Conservation (phyloP, 805 yeast species). For the Aciculoconidium aculeatum region DNA sequence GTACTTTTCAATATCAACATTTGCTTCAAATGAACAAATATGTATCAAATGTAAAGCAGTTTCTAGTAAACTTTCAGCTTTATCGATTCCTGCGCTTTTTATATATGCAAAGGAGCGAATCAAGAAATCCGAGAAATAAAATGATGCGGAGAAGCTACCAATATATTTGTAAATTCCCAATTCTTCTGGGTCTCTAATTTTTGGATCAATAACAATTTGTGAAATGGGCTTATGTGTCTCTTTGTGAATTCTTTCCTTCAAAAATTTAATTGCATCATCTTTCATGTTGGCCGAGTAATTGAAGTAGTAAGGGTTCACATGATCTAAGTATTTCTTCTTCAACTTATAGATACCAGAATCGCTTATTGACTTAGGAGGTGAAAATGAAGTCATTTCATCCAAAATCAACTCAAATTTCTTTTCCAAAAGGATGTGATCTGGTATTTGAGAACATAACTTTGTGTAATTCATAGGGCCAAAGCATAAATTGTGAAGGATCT, state of each 20-base stretch:
- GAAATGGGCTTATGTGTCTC: conserved; percentile 30
- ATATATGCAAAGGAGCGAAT: conserved; percentile 43
- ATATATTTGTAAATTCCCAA: conserved; percentile 38
- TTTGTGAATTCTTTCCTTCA: conserved; percentile 47
- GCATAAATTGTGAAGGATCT: conserved; percentile 79
- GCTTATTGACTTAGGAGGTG: conserved; percentile 27
- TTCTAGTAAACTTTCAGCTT: conserved; percentile 52
- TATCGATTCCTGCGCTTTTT: conserved; percentile 27
- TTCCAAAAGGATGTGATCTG: conserved; percentile 71
- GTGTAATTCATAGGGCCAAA: conserved; percentile 70
- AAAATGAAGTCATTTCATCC: conserved; percentile 26
- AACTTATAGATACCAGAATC: conserved; percentile 33
- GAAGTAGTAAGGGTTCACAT: conserved; percentile 62
- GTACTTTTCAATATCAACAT: conserved; percentile 20
- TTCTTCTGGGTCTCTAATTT: conserved; percentile 23
- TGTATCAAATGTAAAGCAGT: conserved; percentile 65
- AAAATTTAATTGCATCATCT: conserved; percentile 71
- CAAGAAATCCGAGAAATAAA: conserved; percentile 49
- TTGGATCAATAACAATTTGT: conserved; percentile 57
- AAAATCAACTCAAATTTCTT: conserved; percentile 60
- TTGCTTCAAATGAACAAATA: conserved; percentile 36
- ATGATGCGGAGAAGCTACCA: conserved; percentile 47
- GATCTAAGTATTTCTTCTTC: conserved; percentile 29
- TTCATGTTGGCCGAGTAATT: conserved; percentile 73
- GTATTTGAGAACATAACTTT: conserved; percentile 59